Conservation (phyloP, 2,329 filamentous ascomycete species). For the Colletotrichum melonis region DNA sequence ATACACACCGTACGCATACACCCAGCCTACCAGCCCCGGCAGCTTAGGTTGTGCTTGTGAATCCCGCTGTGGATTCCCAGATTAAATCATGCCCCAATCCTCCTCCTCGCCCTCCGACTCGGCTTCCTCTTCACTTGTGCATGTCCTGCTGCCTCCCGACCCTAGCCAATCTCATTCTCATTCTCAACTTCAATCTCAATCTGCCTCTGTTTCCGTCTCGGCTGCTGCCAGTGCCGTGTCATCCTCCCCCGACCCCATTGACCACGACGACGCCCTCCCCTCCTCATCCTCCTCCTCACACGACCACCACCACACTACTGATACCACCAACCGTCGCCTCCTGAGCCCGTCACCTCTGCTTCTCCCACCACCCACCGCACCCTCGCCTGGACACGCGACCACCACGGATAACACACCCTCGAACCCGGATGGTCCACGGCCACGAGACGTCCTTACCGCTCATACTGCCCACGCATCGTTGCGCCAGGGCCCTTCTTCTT, state of each 20-base stretch:
- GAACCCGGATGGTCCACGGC: slow-evolving; percentile 20
- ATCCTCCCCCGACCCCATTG: slow-evolving; percentile 32
- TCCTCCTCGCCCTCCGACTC: slow-evolving; percentile 29
- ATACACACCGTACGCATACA: background rate
- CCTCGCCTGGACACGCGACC: slow-evolving; percentile 33
- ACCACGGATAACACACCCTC: background rate
- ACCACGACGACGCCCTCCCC: slow-evolving; percentile 23
- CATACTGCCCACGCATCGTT: slow-evolving; percentile 22
- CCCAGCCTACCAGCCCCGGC: slow-evolving; percentile 26
- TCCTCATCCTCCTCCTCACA: background rate
- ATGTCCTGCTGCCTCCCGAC: slow-evolving; percentile 35
- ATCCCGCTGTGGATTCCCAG: slow-evolving; percentile 27
- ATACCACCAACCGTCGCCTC: slow-evolving; percentile 14
- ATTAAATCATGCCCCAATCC: slow-evolving; percentile 35
- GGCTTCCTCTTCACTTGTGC: slow-evolving; percentile 34
- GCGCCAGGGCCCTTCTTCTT: slow-evolving; percentile 14
- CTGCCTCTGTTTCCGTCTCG: slow-evolving; percentile 20
- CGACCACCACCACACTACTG: slow-evolving; percentile 4
- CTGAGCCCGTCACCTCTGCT: slow-evolving; percentile 30
- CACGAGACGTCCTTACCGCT: slow-evolving; percentile 10
- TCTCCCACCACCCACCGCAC: slow-evolving; percentile 21
- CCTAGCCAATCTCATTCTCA: background rate
- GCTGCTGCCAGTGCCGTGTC: slow-evolving; percentile 25
- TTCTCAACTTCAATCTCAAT: background rate
- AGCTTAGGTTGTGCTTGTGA: slow-evolving; percentile 3